Percentiles rank a stretch among this genome's conserved stretches.
Evolutionary conservation across 352 stramenopile species (phyloP).

Genomic region (Phytophthora sansomeana): DNA sequence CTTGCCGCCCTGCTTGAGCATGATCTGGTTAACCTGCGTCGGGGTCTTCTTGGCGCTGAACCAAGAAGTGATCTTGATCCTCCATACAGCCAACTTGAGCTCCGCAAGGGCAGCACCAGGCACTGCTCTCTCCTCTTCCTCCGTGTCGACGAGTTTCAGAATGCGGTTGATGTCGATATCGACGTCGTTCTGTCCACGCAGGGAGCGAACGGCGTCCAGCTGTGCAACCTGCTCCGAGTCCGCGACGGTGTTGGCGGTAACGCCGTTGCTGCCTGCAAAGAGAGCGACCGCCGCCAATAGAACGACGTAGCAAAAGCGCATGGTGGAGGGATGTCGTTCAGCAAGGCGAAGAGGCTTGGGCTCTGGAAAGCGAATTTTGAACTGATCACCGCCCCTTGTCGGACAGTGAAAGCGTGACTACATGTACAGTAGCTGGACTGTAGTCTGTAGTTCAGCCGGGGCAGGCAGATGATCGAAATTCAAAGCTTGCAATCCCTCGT

Average conservation of each 20-base stretch:
- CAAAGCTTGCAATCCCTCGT: not conserved
- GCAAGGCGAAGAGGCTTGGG: not conserved
- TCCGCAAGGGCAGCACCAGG: not conserved
- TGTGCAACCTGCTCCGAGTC: not conserved
- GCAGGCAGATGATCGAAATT: not conserved
- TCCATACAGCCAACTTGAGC: slow-evolving; percentile 4
- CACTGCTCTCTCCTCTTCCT: not conserved
- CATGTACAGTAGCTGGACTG: too few relatives aligned
- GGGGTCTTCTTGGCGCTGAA: slow-evolving; percentile 6
- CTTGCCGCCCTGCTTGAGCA: not conserved
- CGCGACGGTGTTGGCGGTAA: not conserved
- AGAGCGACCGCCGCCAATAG: slow-evolving; percentile 3
- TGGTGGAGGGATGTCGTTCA: not conserved
- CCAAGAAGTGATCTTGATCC: slow-evolving; percentile 14
- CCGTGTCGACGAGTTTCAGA: not conserved
- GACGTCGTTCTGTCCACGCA: not conserved
- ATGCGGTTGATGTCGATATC: not conserved
- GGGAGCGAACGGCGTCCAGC: not conserved
- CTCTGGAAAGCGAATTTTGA: slow-evolving; percentile 1
- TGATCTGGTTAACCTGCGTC: slow-evolving; percentile 3
- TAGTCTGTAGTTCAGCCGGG: not conserved
- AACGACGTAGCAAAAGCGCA: slow-evolving; percentile 11
- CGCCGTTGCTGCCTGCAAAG: not conserved
- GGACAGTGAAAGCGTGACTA: not conserved
- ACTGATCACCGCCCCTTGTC: not conserved